Base-by-base conservation (phyloP, 768 basidiomycete species). In the Gyrodon lividus region DNA sequence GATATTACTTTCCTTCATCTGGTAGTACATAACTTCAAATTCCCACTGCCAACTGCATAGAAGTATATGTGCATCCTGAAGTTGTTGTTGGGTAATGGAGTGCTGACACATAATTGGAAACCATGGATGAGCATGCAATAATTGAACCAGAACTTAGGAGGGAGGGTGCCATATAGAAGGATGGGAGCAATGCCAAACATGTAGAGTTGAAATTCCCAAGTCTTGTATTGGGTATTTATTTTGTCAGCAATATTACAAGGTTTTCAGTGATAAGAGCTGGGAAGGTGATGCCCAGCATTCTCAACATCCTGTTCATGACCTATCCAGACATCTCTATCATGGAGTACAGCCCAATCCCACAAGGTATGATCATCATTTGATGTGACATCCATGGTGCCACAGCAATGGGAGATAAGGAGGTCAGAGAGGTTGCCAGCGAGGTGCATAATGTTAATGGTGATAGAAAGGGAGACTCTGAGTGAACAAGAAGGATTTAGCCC, bases 401-500 rank as follows among this genome's bases (percentile, higher is more conserved):
- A 57, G 57, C 65, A 66, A 6, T 66, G 57, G 1, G 48, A 28
- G 24, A 61, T 42, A 10, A 63, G 24, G 5, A 63, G 58, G 2
- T 70, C 61, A 0, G 51, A 35, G 0, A 67, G 3, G 40, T 72
- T 73, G 2, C 65, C 37, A 1, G 44, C 42, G 0, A 73, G 61
- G 54, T 79, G 76, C 76, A 79, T 79, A 0, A 66, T 16, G 52
- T 79, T 75, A 10, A 65, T 58, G 0, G 61, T 43, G 54, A 76
- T 77, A 23, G 62, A 63, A 0, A 38, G 33, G 2, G 75, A 74
- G 3, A 74, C 51, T 0, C 57, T 56, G 7, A 75, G 59, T 1
- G 40, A 59, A 6, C 40, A 42, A 1, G 49, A 33, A 0, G 30
- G 31, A 1, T 42, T 43, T 19, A 78, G 52, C 2, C 70, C 73